These are phyloP conservation scores for Aspergillus hancockii DNA, from an alignment of 495 filamentous ascomycete species.

Conservation along the genomic window DNA sequence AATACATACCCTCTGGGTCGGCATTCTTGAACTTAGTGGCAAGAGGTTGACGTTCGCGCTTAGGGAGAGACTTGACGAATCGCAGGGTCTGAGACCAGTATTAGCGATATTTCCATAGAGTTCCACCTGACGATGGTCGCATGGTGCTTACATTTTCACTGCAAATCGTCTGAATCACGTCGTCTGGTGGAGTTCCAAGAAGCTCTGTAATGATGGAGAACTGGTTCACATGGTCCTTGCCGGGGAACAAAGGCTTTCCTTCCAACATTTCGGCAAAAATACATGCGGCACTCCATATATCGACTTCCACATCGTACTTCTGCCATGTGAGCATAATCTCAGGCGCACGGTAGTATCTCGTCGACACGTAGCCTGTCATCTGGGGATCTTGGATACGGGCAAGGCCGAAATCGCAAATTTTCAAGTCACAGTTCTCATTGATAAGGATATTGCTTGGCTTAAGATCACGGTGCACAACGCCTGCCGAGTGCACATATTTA, in stretches of 20 bases:
- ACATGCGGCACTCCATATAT: conserved; percentile 98
- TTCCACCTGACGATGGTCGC: neutral
- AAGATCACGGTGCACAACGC: conserved; percentile 94
- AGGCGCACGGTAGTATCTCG: conserved; percentile 95
- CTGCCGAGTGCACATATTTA: conserved; percentile 98
- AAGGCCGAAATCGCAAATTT: conserved; percentile 98
- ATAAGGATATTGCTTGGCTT: conserved; percentile 99
- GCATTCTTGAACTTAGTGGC: conserved; percentile 95
- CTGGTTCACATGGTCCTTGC: conserved; percentile 99
- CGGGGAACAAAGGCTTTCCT: conserved; percentile 96
- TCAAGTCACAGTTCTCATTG: conserved; percentile 98
- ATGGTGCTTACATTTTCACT: conserved; percentile 84
- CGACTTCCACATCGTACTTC: conserved; percentile 98
- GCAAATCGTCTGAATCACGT: conserved; percentile 97
- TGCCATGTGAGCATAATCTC: conserved; percentile 99
- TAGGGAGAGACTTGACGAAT: conserved; percentile 98
- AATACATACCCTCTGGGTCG: conserved; percentile 77
- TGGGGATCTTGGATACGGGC: conserved; percentile 99
- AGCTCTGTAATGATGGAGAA: conserved; percentile 99
- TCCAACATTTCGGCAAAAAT: conserved; percentile 99
- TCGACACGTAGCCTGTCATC: conserved; percentile 99
- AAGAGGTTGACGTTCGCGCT: conserved; percentile 86
- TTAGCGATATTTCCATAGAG: conserved; percentile 14
- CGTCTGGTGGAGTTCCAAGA: conserved; percentile 94
- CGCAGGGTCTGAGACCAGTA: conserved; percentile 70